Base-by-base conservation (phyloP, 371 early-diverging fungal species). In the Fennellomyces sp. region DNA sequence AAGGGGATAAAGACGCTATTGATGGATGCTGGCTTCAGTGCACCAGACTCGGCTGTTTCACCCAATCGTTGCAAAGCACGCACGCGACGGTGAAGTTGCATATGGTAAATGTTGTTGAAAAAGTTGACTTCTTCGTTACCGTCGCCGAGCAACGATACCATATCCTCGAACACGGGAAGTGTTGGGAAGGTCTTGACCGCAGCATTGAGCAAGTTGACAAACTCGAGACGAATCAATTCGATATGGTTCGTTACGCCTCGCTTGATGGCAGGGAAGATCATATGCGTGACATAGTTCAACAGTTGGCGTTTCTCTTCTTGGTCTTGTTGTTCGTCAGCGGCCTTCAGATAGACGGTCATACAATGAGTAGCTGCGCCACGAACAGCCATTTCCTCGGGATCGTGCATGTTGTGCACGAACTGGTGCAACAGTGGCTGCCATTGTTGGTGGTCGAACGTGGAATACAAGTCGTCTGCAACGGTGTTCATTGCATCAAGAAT, bases 381-480 rank as follows among this genome's bases (percentile, higher is more conserved):
- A 26, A 95, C 86, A 0, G 95, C 89, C 81, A 91, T 86, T 72
- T 98, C 98, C 47, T 91, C 91, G 5, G 74, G 68, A 55, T 96
- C 92, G 45, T 90, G 90, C 64, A 94, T 83, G 59, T 76, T 88
- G 68, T 81, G 89, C 15, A 93, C 58, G 56, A 95, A 79, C 66
- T 95, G 95, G 67, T 94, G 86, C n/a, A 98, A 74, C 10, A 98
- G 61, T 6, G 99, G 97, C 0, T 91, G 72, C 97, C 98, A 97
- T 58, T 94, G 92, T 21, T 77, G 74, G 23, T 85, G 70, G 33
- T 78, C 80, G 11, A 95, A 78, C 3, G 73, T 61, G 26, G 61
- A 50, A 70, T 89, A 87, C 17, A 88, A 69, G 10, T 84, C 78
- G 54, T 90, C 86, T 39, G 88, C 87, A 56, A 97, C 77, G 19